These are phyloP conservation scores for Delitschia confertaspora DNA, from an alignment of 495 filamentous ascomycete genomes.

Conservation along the genomic window DNA sequence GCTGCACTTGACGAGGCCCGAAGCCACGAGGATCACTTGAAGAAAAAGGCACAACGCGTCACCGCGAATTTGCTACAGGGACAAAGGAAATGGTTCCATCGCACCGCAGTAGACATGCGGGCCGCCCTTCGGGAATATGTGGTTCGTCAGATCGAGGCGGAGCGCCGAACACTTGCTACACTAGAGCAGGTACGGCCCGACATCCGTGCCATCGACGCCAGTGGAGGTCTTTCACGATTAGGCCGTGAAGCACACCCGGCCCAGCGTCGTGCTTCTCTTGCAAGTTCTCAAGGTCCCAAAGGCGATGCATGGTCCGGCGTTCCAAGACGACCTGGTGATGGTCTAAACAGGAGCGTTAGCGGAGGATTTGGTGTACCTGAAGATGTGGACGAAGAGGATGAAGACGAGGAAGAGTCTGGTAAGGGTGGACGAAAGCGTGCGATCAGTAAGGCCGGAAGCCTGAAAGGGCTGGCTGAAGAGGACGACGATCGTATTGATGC, in stretches of 20 bases:
- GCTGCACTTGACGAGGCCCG: constrained; percentile 77
- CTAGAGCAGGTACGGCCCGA: constrained; percentile 88
- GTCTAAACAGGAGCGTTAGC: constrained; percentile 65
- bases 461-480: constrained; percentile 63
- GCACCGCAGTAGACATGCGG: constrained; percentile 73
- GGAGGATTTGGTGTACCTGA: constrained; percentile 49
- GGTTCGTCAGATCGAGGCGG: constrained; percentile 87
- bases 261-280: constrained; percentile 62
- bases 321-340: constrained; percentile 66
- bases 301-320: constrained; percentile 97
- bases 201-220: constrained; percentile 82
- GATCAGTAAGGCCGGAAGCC: constrained; percentile 44
- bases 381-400: constrained; percentile 37
- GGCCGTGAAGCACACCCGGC: constrained; percentile 81
- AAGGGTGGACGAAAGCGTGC: constrained; percentile 51
- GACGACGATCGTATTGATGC: constrained; percentile 94
- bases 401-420: constrained; percentile 41
- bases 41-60: constrained; percentile 74
- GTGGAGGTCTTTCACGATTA: constrained; percentile 77
- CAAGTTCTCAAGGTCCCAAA: constrained; percentile 83
- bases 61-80: constrained; percentile 83
- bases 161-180: constrained; percentile 83
- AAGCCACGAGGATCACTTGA: constrained; percentile 65
- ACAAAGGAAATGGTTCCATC: constrained; percentile 82
- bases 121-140: constrained; percentile 82